phyloP scores from a whole-genome alignment of 2,329 filamentous ascomycete species.

The Calonectria montana region DNA sequence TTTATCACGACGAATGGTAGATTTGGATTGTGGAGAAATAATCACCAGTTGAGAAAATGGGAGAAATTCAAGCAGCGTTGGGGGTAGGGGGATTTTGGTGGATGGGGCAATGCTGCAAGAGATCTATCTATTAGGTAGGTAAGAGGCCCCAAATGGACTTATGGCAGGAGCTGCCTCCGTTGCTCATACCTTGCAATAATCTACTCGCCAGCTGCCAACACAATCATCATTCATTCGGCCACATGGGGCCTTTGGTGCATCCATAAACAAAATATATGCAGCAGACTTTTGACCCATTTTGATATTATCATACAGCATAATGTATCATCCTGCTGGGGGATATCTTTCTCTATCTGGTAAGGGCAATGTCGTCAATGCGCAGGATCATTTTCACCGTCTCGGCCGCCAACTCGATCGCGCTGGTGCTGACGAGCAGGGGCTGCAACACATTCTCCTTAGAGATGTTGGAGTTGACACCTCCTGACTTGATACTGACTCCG shows the following conservation, averaged over 20 bases:
- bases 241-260: not conserved
- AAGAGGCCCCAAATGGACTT: not conserved
- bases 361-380: conserved; percentile 74
- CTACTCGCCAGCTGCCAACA: not conserved
- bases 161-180: conserved; percentile 2
- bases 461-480: conserved; percentile 97
- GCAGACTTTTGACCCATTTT: conserved; percentile 43
- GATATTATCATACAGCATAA: conserved; percentile 53
- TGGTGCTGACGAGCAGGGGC: conserved; percentile 95
- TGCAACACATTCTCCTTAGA: conserved; percentile 97
- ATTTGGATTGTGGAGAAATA: not conserved
- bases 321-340: conserved; percentile 41
- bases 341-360: conserved; percentile 65
- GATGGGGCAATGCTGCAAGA: not conserved
- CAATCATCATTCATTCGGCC: conserved; percentile 6
- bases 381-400: conserved; percentile 98
- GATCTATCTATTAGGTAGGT: conserved; percentile 4
- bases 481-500: conserved; percentile 97
- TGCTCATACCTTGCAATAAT: not conserved
- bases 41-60: not conserved
- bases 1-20: not conserved
- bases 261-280: conserved; percentile 23
- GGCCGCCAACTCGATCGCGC: conserved; percentile 94
- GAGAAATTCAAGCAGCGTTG: not conserved
- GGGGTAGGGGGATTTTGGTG: not conserved